Conservation (phyloP, 495 filamentous ascomycete genomes). For the Lasiosphaeriaceae sp. region DNA sequence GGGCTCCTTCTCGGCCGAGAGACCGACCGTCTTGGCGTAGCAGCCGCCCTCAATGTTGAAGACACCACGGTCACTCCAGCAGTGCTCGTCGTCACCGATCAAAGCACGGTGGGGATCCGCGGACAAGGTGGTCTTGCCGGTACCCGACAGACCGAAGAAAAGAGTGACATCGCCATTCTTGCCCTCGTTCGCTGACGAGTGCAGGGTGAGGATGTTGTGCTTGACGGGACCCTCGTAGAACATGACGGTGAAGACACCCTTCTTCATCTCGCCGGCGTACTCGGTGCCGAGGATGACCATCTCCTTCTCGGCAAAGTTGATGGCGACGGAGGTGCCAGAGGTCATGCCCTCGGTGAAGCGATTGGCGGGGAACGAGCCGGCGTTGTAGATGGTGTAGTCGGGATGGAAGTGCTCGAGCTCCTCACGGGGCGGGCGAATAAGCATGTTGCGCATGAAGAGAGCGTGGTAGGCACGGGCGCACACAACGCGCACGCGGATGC, state of each 20-base stretch:
- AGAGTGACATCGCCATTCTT: slow-evolving; percentile 89
- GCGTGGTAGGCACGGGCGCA: slow-evolving; percentile 99
- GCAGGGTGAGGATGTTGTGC: slow-evolving; percentile 96
- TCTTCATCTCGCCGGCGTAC: slow-evolving; percentile 99
- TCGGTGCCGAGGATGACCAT: slow-evolving; percentile 99
- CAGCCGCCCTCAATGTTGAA: slow-evolving; percentile 99
- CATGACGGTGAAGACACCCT: slow-evolving; percentile 97
- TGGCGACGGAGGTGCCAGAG: slow-evolving; percentile 69
- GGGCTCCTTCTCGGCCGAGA: slow-evolving; percentile 97
- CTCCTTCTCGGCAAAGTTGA: slow-evolving; percentile 77
- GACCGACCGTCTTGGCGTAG: slow-evolving; percentile 98
- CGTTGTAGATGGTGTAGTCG: slow-evolving; percentile 99
- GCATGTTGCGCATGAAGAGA: slow-evolving; percentile 99
- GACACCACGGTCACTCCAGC: slow-evolving; percentile 93
- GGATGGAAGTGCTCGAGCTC: slow-evolving; percentile 97
- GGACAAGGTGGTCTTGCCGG: slow-evolving; percentile 96
- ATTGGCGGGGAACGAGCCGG: slow-evolving; percentile 97
- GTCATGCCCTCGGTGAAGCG: slow-evolving; percentile 98
- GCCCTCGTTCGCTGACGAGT: slow-evolving; percentile 96
- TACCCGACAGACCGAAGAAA: slow-evolving; percentile 98
- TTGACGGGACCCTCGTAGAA: slow-evolving; percentile 99
- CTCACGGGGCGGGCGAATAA: slow-evolving; percentile 85
- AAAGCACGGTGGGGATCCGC: slow-evolving; percentile 93
- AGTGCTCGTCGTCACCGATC: slow-evolving; percentile 99
- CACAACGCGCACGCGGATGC: slow-evolving; percentile 95